Conservation (phyloP, 495 filamentous ascomycete species). For the Penicillium steckii region DNA sequence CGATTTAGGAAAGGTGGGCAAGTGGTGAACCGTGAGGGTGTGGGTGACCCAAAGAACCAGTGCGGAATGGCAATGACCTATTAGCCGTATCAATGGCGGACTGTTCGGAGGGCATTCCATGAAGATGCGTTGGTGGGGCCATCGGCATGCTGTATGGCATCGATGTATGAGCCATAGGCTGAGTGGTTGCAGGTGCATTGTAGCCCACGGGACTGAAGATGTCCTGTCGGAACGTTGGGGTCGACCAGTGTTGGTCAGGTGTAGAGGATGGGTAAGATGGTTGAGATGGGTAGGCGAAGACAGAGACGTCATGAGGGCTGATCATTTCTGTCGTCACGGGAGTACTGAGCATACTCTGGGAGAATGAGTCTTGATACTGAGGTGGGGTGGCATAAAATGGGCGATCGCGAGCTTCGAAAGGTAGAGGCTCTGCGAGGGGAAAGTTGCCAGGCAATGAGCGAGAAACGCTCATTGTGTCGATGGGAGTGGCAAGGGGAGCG, state of each 20-base stretch:
- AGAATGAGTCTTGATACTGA: constrained; percentile 37
- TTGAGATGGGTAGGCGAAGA: constrained; percentile 34
- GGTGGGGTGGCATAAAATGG: constrained; percentile 30
- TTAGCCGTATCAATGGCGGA: constrained; percentile 20
- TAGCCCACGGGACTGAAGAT: constrained; percentile 42
- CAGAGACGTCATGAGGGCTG: constrained; percentile 32
- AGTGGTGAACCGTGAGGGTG: constrained; percentile 30
- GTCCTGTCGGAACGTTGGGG: constrained; percentile 40
- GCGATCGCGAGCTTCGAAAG: constrained; percentile 34
- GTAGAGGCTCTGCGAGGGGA: constrained; percentile 32
- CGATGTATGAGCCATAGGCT: constrained; percentile 23
- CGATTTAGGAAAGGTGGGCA: constrained; percentile 21
- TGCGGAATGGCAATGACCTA: constrained; percentile 30
- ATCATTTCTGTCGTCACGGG: constrained; percentile 29
- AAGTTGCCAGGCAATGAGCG: constrained; percentile 26
- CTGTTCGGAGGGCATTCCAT: constrained; percentile 27
- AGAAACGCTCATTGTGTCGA: constrained; percentile 20
- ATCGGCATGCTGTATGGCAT: constrained; percentile 38
- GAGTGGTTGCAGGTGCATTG: constrained; percentile 16
- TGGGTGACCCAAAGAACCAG: constrained; percentile 33
- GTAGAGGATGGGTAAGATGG: constrained; percentile 29
- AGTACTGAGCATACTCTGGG: constrained; percentile 33
- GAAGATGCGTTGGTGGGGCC: constrained; percentile 24
- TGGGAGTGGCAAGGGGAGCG: constrained; percentile 27
- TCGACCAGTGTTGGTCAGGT: constrained; percentile 29